Base-by-base conservation (phyloP, 352 stramenopile species). In the Aphanomyces astaci region DNA sequence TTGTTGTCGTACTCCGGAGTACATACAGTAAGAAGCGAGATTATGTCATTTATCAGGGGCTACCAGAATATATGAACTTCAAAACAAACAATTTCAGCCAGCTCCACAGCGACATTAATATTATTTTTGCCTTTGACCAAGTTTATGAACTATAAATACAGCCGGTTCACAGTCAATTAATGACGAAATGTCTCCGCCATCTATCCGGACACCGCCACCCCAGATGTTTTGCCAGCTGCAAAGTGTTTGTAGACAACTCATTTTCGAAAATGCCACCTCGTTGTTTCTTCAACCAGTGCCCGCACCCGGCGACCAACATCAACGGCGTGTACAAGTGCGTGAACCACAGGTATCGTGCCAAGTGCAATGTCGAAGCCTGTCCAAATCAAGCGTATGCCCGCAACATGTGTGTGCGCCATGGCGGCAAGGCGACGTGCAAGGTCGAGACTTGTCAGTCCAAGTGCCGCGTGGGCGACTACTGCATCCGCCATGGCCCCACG, bases 321-420 rank as follows among this genome's bases (percentile, higher is more conserved):
- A 3, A 59, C 51, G 51, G 51, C 51, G 27, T 30, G 24, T 36
- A 25, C 40, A 66, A 66, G 22, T 66, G 59, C 46, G 45, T 19
- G 4, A 17, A 22, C 30, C 59, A 66, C 30, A 53, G 33, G 33
- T 25, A 53, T n/a, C 59, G 59, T 4, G 40, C 22, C 25, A 56
- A 39, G 46, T 66, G 59, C 46, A 54, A 9, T 10, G 22, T 66
- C 30, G 3, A 28, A 7, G 33, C 10, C 33, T 66, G 59, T n/a
- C 15, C 27, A n/a, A 66, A 66, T 36, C 40, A 56, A 43, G 59
- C 48, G 59, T 66, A 66, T 30, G 59, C 59, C 13, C 59, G 59
- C 15, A 25, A 36, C 15, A 25, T 66, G n/a, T 66, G 59, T 36
- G 59, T 66, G 31, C 59, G 59, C 59, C 59, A 66, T 32, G 59